Conservation (phyloP, 2,329 filamentous ascomycete genomes). For the Thelonectria olida region DNA sequence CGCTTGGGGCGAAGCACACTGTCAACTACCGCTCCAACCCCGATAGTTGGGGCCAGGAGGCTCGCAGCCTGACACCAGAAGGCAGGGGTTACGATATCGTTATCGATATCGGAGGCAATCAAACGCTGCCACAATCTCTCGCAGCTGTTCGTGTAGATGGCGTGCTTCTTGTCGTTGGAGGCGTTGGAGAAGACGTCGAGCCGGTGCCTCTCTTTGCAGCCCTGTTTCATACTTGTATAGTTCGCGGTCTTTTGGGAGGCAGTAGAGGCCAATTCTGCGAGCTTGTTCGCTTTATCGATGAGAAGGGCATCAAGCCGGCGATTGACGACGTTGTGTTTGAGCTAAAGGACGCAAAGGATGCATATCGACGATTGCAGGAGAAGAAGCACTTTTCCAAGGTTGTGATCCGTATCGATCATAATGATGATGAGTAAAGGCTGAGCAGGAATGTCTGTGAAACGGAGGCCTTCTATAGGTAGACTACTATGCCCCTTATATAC, state of each 20-base stretch:
- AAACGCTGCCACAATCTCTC: conserved; percentile 66
- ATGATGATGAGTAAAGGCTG: background rate
- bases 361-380: conserved; percentile 43
- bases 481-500: too few species aligned
- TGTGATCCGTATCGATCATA: conserved; percentile 41
- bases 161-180: conserved; percentile 44
- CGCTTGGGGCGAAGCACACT: conserved; percentile 52
- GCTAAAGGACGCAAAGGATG: conserved; percentile 43
- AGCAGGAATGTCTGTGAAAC: too few species aligned
- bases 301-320: conserved; percentile 42
- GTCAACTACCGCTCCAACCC: conserved; percentile 57
- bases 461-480: too few species aligned
- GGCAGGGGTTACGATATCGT: conserved; percentile 68
- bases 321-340: conserved; percentile 44
- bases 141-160: conserved; percentile 55
- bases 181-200: conserved; percentile 36
- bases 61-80: conserved; percentile 56
- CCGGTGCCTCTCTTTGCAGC: conserved; percentile 37
- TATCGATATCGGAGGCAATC: conserved; percentile 72
- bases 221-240: conserved; percentile 39
- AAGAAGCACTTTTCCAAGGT: conserved; percentile 51
- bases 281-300: conserved; percentile 44
- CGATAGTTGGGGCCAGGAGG: conserved; percentile 66
- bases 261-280: conserved; percentile 41
- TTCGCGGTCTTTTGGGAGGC: conserved; percentile 42